Evolutionary conservation across 2,329 filamentous ascomycete genomes (phyloP), one percentile per base, ranked within the genome.

Genomic region (Didymella sp.): DNA sequence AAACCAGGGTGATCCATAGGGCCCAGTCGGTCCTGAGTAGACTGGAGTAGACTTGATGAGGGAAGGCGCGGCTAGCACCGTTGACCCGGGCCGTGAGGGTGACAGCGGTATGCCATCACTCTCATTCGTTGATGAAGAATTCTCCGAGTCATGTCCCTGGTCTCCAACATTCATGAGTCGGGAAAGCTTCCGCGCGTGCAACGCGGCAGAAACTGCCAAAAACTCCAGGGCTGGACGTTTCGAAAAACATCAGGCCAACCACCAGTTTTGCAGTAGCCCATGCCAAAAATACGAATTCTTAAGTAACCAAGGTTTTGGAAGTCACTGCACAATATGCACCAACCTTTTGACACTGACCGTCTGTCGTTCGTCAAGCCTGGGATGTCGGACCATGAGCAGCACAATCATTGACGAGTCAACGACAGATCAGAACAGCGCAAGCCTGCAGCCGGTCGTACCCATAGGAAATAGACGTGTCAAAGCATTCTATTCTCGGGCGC

Each of bases 41-140:
- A 7, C 24, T 48, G 3, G 7, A 24, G 40, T 58, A 58, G 25
- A 7, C 24, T 48, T 19, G 11, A 33, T 24, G 6, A 38, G 35
- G 46, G 12, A 45, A 50, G 19, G 30, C 35, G 25, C 27, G 2
- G 19, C 22, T 15, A 21, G 19, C 35, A 40, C 38, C 30, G 37
- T 48, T 44, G 17, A 38, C 21, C 49, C 45, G 49, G 50, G 49
- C 50, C 44, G 44, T 2, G 9, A 33, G 17, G n/a, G 21, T 58
- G 56, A 50, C 56, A 58, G 50, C 45, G 55, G 45, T 49, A 41
- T 56, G 17, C 28, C 37, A 22, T 47, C 9, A 7, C 11, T 24
- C 17, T 50, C 49, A 58, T 58, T 58, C 52, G 56, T 40, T 54
- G 45, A 28, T 13, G 8, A 37, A 12, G 6, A 9, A 17, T 11